Base-by-base conservation (phyloP, 23 red algal genomes). In the Agarophyton chilense region DNA sequence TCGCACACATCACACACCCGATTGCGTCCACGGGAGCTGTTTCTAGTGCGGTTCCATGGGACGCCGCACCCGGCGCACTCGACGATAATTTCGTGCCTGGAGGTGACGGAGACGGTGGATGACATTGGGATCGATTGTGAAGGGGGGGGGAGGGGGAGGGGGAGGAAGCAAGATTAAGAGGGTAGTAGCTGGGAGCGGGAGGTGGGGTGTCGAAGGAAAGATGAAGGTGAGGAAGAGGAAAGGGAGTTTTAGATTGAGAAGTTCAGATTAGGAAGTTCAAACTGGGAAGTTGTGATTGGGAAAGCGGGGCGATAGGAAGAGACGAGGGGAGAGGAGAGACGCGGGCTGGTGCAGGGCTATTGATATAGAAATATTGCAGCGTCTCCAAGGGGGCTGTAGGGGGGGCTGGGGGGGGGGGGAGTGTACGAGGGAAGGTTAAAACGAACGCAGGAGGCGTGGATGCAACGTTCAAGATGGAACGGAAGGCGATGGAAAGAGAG, bases 61-160 rank as follows among this genome's bases (percentile, higher is more conserved):
- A 18, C 2, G 34, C 34, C 34, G 64, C 64, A 70, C 32, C 13
- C 13, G 21, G n/a, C 64, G 64, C 64, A 70, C 34, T 70, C 64
- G 64, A 70, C 64, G 34, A 70, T 42, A 42, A 70, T 42, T 70
- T 70, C 64, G 64, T 70, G 32, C 18, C 64, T 41, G 34, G 64
- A 42, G 28, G 64, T 70, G 64, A 70, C 64, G 34, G 64, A 40
- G 64, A 70, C 14, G 33, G 64, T 70, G 64, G 64, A 70, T 6
- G 38, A 40, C 34, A 42, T 70, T n/a, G n/a, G n/a, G n/a, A n/a
- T n/a, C n/a, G n/a, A n/a, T n/a, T n/a, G n/a, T n/a, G n/a, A n/a
- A n/a, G n/a, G 34, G 4, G 1, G 64, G 64, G 32, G 28, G 14
- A 2, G 35, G 28, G 32, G 4, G 22, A 4, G 11, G 64, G 19